Percentiles rank a stretch among this genome's conserved stretches.
Evolutionary conservation across 2,329 filamentous ascomycete species (phyloP).

Genomic region (Alternaria ventricosa): DNA sequence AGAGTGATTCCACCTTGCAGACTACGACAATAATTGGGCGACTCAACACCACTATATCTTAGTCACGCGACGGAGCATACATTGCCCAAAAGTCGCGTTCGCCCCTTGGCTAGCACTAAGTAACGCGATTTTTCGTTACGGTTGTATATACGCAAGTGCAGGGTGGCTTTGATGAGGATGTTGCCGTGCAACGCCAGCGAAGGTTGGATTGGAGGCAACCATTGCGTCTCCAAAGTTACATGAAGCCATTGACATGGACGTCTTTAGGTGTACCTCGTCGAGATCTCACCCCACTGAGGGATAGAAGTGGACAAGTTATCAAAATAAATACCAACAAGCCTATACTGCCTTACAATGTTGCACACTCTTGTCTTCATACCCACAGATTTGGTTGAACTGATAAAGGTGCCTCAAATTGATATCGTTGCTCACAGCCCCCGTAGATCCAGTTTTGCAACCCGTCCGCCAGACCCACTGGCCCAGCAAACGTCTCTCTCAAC

Average conservation of each 20-base stretch:
- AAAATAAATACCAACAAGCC: not conserved
- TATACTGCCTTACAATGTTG: not conserved
- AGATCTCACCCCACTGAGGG: not conserved
- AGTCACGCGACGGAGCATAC: not conserved
- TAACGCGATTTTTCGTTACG: not conserved
- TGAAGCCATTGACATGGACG: not conserved
- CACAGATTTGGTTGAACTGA: not conserved
- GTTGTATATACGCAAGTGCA: not conserved
- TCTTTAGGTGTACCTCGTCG: not conserved
- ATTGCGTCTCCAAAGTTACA: not conserved
- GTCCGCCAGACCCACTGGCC: constrained; percentile 34
- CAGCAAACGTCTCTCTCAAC: constrained; percentile 25
- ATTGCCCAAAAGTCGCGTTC: not conserved
- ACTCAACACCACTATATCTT: not conserved
- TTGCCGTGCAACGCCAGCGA: not conserved
- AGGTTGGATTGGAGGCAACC: not conserved
- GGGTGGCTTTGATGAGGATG: not conserved
- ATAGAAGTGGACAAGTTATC: not conserved
- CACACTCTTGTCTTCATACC: not conserved
- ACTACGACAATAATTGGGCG: not conserved
- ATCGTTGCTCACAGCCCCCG: not conserved
- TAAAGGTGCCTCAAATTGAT: not conserved
- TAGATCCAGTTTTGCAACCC: constrained; percentile 23
- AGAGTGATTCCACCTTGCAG: not conserved
- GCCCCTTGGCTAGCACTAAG: not conserved